These are phyloP conservation scores for Carpinus fangiana DNA, from an alignment of 306 rosid species.

Conservation along the genomic window DNA sequence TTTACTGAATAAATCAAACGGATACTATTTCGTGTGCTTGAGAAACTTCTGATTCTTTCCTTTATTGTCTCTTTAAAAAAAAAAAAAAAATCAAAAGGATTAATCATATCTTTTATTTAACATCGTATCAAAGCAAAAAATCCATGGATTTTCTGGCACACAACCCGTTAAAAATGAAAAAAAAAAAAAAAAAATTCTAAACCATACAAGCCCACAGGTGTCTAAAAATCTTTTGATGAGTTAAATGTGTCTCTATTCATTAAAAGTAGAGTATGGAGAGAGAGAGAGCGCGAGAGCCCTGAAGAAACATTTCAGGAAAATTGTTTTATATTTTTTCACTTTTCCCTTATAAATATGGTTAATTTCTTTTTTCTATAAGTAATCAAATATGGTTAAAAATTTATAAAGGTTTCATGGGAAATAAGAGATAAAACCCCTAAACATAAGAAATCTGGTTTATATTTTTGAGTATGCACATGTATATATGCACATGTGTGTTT, in stretches of 20 bases:
- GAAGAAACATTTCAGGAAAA: not conserved
- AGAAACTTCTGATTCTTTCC: not conserved
- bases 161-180: not conserved
- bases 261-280: not conserved
- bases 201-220: not conserved
- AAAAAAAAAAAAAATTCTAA: not conserved
- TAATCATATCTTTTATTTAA: not conserved
- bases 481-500: not conserved
- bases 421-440: not conserved
- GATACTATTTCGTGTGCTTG: not conserved
- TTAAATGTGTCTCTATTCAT: not conserved
- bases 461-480: not conserved
- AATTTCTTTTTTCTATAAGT: no score
- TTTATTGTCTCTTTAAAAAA: not conserved
- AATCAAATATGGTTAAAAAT: no score
- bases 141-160: not conserved
- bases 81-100: not conserved
- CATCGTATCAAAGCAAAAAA: not conserved
- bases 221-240: not conserved
- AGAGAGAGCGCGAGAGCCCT: not conserved
- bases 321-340: not conserved
- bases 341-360: no score
- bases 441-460: no score
- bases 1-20: not conserved
- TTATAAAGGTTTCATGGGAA: not conserved